Evolutionary conservation across 208 protist species (phyloP).

Genomic region (Crithidia fasciculata): DNA sequence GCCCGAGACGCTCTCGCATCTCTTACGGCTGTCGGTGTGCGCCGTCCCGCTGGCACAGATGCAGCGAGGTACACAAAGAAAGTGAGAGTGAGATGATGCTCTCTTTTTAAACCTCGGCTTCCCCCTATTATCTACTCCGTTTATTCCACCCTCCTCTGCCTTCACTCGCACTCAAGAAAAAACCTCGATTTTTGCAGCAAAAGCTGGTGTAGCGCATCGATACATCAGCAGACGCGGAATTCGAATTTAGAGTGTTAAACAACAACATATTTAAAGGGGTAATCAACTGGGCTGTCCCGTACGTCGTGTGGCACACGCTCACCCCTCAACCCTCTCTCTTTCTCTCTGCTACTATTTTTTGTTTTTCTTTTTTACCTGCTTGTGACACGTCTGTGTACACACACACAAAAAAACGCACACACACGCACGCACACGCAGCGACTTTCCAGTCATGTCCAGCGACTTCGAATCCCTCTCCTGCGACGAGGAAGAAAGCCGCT

Average conservation of each 20-base stretch:
- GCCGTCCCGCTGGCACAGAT: background rate
- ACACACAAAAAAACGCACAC: background rate
- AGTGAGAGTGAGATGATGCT: background rate
- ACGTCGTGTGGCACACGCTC: too few relatives aligned
- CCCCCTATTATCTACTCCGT: background rate
- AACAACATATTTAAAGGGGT: too few relatives aligned
- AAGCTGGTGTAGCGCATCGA: too few relatives aligned
- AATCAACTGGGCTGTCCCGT: too few relatives aligned
- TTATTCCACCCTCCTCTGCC: constrained; percentile 8
- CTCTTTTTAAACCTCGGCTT: background rate
- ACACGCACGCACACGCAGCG: too few relatives aligned
- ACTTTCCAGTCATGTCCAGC: constrained; percentile 25
- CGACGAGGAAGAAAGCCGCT: constrained; percentile 1
- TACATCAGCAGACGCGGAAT: too few relatives aligned
- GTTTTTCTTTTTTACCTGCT: constrained; percentile 5
- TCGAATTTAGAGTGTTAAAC: too few relatives aligned
- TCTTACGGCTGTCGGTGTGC: background rate
- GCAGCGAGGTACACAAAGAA: background rate
- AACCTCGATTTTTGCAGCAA: background rate
- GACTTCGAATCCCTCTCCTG: constrained; percentile 37
- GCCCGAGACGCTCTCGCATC: background rate
- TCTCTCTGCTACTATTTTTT: constrained; percentile 15
- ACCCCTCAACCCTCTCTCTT: too few relatives aligned
- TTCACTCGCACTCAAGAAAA: too few relatives aligned
- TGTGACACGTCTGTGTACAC: background rate